Evolutionary conservation across 805 yeast species (phyloP).

Genomic region (Starmera pachycereana): DNA sequence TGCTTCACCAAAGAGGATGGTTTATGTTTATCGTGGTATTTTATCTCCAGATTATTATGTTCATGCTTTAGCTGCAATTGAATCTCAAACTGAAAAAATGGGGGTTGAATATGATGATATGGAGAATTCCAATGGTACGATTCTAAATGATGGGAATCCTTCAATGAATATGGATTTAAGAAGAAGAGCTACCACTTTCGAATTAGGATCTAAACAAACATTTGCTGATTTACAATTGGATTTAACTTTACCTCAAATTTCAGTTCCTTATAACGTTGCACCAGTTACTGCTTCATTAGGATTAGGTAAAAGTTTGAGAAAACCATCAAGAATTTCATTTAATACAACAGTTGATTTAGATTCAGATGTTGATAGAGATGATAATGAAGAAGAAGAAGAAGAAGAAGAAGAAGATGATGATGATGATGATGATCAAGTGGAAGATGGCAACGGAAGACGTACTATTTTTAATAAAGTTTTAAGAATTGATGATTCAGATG

Average conservation of each 20-base stretch:
- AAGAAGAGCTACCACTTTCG: slow-evolving; percentile 44
- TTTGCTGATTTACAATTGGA: slow-evolving; percentile 27
- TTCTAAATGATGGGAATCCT: slow-evolving; percentile 9
- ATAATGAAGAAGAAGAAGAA: slow-evolving; percentile 31
- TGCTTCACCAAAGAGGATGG: slow-evolving; percentile 84
- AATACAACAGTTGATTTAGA: slow-evolving; percentile 24
- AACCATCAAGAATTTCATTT: background rate
- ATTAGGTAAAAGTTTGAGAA: slow-evolving; percentile 10
- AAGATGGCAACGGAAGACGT: slow-evolving; percentile 20
- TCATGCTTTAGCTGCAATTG: slow-evolving; percentile 59
- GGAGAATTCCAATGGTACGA: slow-evolving; percentile 11
- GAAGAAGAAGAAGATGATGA: slow-evolving; percentile 28
- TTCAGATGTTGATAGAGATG: slow-evolving; percentile 14
- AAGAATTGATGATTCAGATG: slow-evolving; percentile 19
- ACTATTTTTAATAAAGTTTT: slow-evolving; percentile 6
- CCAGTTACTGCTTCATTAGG: slow-evolving; percentile 67
- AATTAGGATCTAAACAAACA: slow-evolving; percentile 32
- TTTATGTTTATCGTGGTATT: slow-evolving; percentile 73
- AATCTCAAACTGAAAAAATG: slow-evolving; percentile 10
- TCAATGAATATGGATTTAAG: slow-evolving; percentile 14
- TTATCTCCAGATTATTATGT: slow-evolving; percentile 65
- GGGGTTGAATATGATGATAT: background rate
- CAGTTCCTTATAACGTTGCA: slow-evolving; percentile 63
- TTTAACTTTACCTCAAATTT: slow-evolving; percentile 30
- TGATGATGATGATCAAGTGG: slow-evolving; percentile 16